Evolutionary conservation across 768 basidiomycete genomes (phyloP), one percentile per base, ranked within the genome.

Genomic region (Auriscalpium orientale): DNA sequence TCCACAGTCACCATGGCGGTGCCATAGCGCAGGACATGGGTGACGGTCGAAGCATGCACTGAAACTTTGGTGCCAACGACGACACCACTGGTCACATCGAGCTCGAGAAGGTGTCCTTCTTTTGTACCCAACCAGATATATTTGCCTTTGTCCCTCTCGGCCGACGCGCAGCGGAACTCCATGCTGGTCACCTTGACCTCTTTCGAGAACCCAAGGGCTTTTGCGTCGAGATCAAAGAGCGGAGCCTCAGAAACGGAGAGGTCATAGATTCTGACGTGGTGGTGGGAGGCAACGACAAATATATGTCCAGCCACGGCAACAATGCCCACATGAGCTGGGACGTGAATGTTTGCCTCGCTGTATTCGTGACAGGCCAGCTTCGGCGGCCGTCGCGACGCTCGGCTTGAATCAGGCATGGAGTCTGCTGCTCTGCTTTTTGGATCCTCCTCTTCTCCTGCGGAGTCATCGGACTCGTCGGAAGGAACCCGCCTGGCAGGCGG

Each of bases 51-150:
- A 0, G 81, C 64, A 64, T 97, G 95, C 0, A 80, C 81, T 12
- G 76, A 74, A 37, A 77, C 74, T 58, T 84, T 89, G 35, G 76
- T 72, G 13, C 80, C 82, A 2, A 75, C 75, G 18, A 92, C 68
- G 5, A 63, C 61, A 0, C 84, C 87, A 2, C 77, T 82, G 53
- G 78, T 70, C 40, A 88, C 73, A 65, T 98, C 91, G 54, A 95
- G 61, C 74, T 97, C 94, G 61, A 86, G 77, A 22, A 99, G 57
- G 67, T 88, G 84, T 0, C 95, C 95, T 22, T 95, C 92, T 71
- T 89, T 93, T 33, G 91, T 91, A 4, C 95, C 95, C 11, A 87
- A 71, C 95, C 95, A 98, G 2, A 93, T 63, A 54, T 81, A 76
- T 34, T 74, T 74, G 2, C 88, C 90, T 16, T 78, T 73, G 52